Base-by-base conservation (phyloP, 805 yeast genomes). In the Metschnikowia chrysomelidarum region DNA sequence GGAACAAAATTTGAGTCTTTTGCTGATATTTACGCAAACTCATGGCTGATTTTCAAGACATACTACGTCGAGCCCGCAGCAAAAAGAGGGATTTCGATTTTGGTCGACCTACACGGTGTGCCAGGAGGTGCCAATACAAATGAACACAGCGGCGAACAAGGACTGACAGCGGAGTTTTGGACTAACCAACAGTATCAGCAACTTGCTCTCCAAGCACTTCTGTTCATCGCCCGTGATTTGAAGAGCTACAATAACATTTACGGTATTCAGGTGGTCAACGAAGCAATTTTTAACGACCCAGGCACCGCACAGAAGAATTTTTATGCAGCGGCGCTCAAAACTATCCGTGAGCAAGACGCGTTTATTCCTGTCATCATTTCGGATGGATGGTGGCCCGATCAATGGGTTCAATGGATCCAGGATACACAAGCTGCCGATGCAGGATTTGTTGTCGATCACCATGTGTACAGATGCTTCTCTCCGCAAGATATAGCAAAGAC, bases 71-170 rank as follows among this genome's bases (percentile, higher is more conserved):
- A 69, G 24, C 73, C 67, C 34, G 97, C 97, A 1, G 71, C 54
- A 0, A 43, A 67, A 14, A 59, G 78, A 48, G 67, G 73, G 17
- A 91, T 91, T 38, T 83, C 87, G 8, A 79, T 91, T 0, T 50
- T 91, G 34, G 72, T 91, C 11, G 98, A 91, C 59, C 51, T 91
- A 24, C 98, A 93, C 60, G 97, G 84, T 0, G 59, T 91, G 7
- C 97, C 96, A 3, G 87, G 87, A 10, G 96, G 97, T 24, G 97
- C 97, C 12, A 91, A 93, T 52, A 73, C 78, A 0, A 82, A 80
- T 22, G 86, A 80, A 32, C 97, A 89, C 56, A 79, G 89, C 49
- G 98, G 98, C 7, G 80, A 79, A 33, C 11, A 28, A 7, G 63
- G 78, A 28, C 71, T 71, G 2, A 53, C 62, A 28, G 78, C 91